Conservation (phyloP, 176 grass and related monocot species). For the Puccinellia tenuiflora region DNA sequence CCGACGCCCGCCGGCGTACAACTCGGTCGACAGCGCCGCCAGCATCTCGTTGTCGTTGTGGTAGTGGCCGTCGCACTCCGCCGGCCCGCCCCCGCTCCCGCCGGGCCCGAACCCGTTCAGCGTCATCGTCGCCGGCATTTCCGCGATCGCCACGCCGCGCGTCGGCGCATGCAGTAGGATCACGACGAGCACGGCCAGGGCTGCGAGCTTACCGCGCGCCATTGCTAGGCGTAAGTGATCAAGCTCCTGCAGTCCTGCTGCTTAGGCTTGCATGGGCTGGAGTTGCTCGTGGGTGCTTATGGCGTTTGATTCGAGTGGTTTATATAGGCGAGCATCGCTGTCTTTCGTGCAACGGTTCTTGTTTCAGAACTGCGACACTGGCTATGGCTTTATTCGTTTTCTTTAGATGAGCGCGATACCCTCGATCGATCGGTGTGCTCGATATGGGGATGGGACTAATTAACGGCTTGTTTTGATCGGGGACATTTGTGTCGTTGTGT, state of each 20-base stretch:
- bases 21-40: too few relatives aligned
- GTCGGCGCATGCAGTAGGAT: background rate
- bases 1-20: too few relatives aligned
- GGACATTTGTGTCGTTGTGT: background rate
- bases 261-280: background rate
- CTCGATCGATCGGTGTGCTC: background rate
- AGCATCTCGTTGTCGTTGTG: too few relatives aligned
- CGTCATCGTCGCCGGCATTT: conserved; percentile 1
- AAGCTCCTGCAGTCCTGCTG: background rate
- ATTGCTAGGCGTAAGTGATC: too few relatives aligned
- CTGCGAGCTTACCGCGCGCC: background rate
- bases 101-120: conserved; percentile 21
- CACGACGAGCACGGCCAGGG: background rate
- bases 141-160: background rate
- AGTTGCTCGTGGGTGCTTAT: background rate
- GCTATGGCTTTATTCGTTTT: background rate
- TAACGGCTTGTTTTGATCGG: too few relatives aligned
- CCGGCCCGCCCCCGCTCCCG: background rate
- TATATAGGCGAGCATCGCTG: background rate
- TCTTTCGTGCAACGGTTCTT: background rate
- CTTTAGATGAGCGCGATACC: background rate
- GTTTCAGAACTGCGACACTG: background rate
- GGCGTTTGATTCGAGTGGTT: background rate
- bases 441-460: background rate
- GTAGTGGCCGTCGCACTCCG: too few relatives aligned